phyloP scores from a whole-genome alignment of 495 filamentous ascomycete genomes.

The Aspergillus cristatus region DNA sequence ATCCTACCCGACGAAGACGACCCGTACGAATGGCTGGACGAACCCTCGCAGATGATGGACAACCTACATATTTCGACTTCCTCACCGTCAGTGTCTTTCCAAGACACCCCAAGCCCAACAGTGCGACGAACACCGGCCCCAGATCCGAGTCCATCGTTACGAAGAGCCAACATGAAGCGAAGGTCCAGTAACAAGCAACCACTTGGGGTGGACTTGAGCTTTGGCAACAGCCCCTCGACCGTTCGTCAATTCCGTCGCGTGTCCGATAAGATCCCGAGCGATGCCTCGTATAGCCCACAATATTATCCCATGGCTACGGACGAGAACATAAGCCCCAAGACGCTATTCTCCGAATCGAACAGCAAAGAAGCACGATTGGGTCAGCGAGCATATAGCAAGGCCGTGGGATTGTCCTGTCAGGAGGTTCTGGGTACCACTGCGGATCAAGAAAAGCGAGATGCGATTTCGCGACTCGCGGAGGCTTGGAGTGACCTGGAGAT shows the following conservation, averaged over 20 bases:
- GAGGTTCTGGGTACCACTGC: slow-evolving; percentile 75
- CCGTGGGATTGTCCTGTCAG: slow-evolving; percentile 69
- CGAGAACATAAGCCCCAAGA: slow-evolving; percentile 38
- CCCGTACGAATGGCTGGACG: slow-evolving; percentile 16
- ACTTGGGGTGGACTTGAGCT: slow-evolving; percentile 73
- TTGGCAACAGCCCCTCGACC: slow-evolving; percentile 84
- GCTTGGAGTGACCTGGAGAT: slow-evolving; percentile 79
- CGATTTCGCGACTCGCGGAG: slow-evolving; percentile 67
- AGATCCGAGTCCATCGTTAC: slow-evolving; percentile 33
- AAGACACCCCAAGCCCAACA: slow-evolving; percentile 37
- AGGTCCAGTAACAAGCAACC: slow-evolving; percentile 59
- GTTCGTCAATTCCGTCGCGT: slow-evolving; percentile 84
- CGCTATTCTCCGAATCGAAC: slow-evolving; percentile 18
- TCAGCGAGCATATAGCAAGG: slow-evolving; percentile 66
- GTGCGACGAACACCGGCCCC: slow-evolving; percentile 46
- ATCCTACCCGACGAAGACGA: slow-evolving; percentile 22
- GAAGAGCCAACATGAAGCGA: slow-evolving; percentile 36
- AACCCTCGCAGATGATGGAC: slow-evolving; percentile 32
- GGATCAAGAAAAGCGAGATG: slow-evolving; percentile 65
- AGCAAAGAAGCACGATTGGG: slow-evolving; percentile 79
- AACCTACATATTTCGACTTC: slow-evolving; percentile 31
- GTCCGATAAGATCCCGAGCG: slow-evolving; percentile 51
- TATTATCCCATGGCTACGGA: slow-evolving; percentile 27
- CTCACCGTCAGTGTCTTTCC: slow-evolving; percentile 24
- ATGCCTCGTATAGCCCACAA: slow-evolving; percentile 17